These are phyloP conservation scores for Lentinula boryana DNA, from an alignment of 768 basidiomycete species.

Conservation along the genomic window DNA sequence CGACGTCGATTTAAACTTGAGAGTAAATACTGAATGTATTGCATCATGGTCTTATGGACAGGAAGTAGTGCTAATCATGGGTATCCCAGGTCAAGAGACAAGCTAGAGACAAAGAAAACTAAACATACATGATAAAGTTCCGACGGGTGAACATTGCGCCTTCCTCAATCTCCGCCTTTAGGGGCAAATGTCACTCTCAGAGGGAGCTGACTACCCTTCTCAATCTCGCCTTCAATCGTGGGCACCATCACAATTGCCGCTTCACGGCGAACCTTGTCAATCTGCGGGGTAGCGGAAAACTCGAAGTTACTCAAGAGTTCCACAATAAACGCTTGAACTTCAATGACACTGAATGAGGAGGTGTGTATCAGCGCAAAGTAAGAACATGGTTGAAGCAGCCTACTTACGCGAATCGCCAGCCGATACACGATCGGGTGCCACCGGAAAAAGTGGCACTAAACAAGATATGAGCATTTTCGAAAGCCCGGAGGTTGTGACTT, in stretches of 20 bases:
- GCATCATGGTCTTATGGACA: not conserved
- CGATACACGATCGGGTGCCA: slow-evolving; percentile 20
- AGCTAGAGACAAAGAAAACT: not conserved
- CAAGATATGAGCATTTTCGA: not conserved
- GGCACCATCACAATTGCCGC: slow-evolving; percentile 35
- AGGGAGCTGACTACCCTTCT: slow-evolving; percentile 36
- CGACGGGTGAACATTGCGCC: not conserved
- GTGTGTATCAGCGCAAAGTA: not conserved
- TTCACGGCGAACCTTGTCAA: slow-evolving; percentile 30
- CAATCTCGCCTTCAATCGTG: slow-evolving; percentile 33
- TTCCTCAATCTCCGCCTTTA: slow-evolving; percentile 12
- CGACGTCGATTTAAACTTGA: too few species aligned
- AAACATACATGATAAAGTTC: not conserved
- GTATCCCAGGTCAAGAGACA: not conserved
- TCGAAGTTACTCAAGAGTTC: slow-evolving; percentile 51
- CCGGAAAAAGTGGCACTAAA: slow-evolving; percentile 19
- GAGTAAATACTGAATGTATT: too few species aligned
- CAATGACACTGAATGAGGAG: slow-evolving; percentile 26
- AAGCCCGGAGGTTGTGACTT: slow-evolving; percentile 5
- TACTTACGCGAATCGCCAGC: slow-evolving; percentile 23
- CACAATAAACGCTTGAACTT: slow-evolving; percentile 55
- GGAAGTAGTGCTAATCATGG: not conserved
- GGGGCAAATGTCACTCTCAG: slow-evolving; percentile 28
- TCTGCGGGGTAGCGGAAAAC: slow-evolving; percentile 34
- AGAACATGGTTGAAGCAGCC: not conserved